A percentile compares a stretch with the other conserved stretches of the same genome.
These are phyloP conservation scores for Saccharomycodes ludwigii DNA, from an alignment of 805 yeast species.

Conservation along the genomic window DNA sequence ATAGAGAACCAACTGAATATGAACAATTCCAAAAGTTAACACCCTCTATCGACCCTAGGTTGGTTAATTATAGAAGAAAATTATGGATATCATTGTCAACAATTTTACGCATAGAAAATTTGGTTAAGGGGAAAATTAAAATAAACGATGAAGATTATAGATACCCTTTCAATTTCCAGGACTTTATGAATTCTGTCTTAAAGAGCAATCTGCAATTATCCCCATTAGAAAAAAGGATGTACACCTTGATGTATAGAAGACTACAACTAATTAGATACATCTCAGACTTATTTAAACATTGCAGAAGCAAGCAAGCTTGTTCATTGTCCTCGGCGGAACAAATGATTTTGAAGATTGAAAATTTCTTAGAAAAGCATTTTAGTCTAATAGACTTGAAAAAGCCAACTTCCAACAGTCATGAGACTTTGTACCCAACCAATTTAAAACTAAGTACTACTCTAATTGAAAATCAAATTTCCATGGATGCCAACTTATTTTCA, in stretches of 20 bases:
- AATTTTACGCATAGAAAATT: conserved; percentile 2
- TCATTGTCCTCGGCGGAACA: background rate
- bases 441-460: conserved; percentile 1
- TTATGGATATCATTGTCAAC: conserved; percentile 1
- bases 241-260: background rate
- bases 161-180: conserved; percentile 1
- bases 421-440: background rate
- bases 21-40: conserved; percentile 13
- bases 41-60: conserved; percentile 3
- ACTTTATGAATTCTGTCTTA: background rate
- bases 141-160: too few relatives aligned
- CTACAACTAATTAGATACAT: background rate
- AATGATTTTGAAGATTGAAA: background rate
- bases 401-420: conserved; percentile 1
- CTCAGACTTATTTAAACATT: background rate
- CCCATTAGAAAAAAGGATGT: background rate
- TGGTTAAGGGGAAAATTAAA: conserved; percentile 5
- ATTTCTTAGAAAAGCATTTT: background rate
- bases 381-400: background rate
- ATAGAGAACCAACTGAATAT: conserved; percentile 21
- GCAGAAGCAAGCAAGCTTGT: background rate
- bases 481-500: background rate
- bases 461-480: background rate
- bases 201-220: background rate
- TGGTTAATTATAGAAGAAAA: conserved; percentile 4